phyloP scores from a whole-genome alignment of 2,329 filamentous ascomycete genomes.

The Trichophyton simii region DNA sequence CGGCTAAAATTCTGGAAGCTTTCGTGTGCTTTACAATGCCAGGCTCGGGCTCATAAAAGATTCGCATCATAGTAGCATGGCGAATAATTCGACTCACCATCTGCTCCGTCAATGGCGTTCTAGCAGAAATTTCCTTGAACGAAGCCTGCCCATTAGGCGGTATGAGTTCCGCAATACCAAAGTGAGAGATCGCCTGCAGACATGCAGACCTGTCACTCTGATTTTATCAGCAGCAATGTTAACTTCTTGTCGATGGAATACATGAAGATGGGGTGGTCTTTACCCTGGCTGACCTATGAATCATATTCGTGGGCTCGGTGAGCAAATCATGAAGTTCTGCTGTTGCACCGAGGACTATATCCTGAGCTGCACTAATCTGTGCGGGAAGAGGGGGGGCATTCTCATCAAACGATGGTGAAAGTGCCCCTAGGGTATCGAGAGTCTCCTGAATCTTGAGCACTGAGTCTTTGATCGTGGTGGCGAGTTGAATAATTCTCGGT shows the following conservation, averaged over 20 bases:
- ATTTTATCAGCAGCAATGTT: neutral
- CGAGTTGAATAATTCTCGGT: neutral
- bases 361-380: conserved; percentile 28
- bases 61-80: conserved; percentile 29
- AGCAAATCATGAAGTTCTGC: conserved; percentile 33
- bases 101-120: conserved; percentile 28
- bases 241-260: neutral
- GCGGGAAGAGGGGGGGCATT: conserved; percentile 27
- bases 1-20: conserved; percentile 7
- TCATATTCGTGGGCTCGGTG: conserved; percentile 29
- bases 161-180: conserved; percentile 34
- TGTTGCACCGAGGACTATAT: conserved; percentile 32
- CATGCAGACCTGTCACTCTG: conserved; percentile 35
- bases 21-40: conserved; percentile 9
- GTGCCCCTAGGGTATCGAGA: conserved; percentile 29
- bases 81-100: conserved; percentile 30
- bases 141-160: conserved; percentile 37
- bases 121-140: conserved; percentile 30
- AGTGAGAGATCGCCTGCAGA: conserved; percentile 41
- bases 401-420: conserved; percentile 32
- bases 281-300: conserved; percentile 20
- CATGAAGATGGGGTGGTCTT: conserved; percentile 17
- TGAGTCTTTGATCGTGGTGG: neutral
- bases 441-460: neutral
- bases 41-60: conserved; percentile 18